Evolutionary conservation across 176 grass and related monocot species (phyloP).

Genomic region (Puccinellia tenuiflora): DNA sequence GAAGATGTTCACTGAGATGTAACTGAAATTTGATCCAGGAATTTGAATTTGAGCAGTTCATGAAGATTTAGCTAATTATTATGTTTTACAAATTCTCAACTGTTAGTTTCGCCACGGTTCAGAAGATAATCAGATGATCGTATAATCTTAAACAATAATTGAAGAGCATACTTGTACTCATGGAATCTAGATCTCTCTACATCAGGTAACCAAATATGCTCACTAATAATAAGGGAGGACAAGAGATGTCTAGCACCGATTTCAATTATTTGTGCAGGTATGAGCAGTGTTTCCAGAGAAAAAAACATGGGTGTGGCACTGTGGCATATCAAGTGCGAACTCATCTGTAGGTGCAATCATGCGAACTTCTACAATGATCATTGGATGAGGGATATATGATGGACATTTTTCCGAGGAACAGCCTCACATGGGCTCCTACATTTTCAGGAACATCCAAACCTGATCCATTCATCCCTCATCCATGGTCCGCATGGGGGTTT

Average conservation of each 20-base stretch:
- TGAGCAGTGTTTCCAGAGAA: neutral
- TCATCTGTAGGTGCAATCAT: neutral
- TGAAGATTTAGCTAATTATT: neutral
- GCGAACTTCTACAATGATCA: neutral
- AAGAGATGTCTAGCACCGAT: neutral
- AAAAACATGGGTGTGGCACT: neutral
- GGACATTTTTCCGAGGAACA: neutral
- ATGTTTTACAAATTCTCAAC: neutral
- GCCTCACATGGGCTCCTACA: neutral
- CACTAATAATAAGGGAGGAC: neutral
- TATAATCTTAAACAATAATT: neutral
- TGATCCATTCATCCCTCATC: neutral
- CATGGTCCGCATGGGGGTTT: neutral
- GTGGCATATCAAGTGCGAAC: neutral
- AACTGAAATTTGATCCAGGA: neutral
- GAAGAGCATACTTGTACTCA: neutral
- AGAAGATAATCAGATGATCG: neutral
- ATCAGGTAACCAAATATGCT: neutral
- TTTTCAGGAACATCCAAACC: neutral
- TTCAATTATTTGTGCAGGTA: neutral
- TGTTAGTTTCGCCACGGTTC: neutral
- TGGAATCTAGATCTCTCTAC: neutral
- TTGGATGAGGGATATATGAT: neutral
- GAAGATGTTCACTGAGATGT: neutral
- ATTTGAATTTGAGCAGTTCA: conserved; percentile 1